These are phyloP conservation scores for Termitomyces sp. DNA, from an alignment of 768 basidiomycete genomes.

Conservation along the genomic window DNA sequence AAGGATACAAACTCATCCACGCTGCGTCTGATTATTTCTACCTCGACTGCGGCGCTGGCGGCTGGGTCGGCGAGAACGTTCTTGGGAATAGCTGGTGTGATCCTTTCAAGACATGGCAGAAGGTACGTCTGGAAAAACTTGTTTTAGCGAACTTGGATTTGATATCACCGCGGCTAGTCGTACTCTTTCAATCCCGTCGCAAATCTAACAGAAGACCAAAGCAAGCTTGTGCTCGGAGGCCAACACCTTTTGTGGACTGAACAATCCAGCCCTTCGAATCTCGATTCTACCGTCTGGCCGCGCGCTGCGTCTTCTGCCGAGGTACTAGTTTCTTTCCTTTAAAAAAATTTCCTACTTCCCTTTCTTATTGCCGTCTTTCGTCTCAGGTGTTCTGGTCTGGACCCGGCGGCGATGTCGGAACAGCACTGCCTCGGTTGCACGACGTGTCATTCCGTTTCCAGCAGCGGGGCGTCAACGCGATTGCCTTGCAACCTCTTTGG, in stretches of 20 bases:
- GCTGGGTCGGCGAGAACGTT: constrained; percentile 52
- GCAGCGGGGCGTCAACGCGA: constrained; percentile 55
- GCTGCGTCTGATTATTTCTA: constrained; percentile 76
- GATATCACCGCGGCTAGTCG: constrained; percentile 22
- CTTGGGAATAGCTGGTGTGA: constrained; percentile 66
- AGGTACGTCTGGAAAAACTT: constrained; percentile 29
- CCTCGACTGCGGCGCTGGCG: constrained; percentile 72
- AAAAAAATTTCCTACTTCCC: too few relatives aligned
- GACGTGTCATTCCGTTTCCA: constrained; percentile 58
- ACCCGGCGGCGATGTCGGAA: constrained; percentile 33
- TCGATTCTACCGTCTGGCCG: constrained; percentile 69
- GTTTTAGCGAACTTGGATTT: not conserved
- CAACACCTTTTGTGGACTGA: constrained; percentile 73
- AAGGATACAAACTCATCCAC: constrained; percentile 61
- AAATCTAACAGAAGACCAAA: constrained; percentile 45
- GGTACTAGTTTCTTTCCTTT: constrained; percentile 12
- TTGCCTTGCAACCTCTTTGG: constrained; percentile 65
- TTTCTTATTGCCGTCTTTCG: not conserved
- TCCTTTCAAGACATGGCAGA: constrained; percentile 79
- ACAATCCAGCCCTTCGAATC: constrained; percentile 59
- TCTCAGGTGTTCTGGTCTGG: constrained; percentile 69
- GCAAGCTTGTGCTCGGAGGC: constrained; percentile 60
- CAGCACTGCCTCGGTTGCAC: constrained; percentile 64
- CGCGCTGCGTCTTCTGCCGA: constrained; percentile 68
- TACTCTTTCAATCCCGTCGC: constrained; percentile 73